A percentile compares a stretch with the other conserved stretches of the same genome.
These are phyloP conservation scores for Thymus mandschuricus DNA, from an alignment of 257 asterid genomes.

Conservation along the genomic window DNA sequence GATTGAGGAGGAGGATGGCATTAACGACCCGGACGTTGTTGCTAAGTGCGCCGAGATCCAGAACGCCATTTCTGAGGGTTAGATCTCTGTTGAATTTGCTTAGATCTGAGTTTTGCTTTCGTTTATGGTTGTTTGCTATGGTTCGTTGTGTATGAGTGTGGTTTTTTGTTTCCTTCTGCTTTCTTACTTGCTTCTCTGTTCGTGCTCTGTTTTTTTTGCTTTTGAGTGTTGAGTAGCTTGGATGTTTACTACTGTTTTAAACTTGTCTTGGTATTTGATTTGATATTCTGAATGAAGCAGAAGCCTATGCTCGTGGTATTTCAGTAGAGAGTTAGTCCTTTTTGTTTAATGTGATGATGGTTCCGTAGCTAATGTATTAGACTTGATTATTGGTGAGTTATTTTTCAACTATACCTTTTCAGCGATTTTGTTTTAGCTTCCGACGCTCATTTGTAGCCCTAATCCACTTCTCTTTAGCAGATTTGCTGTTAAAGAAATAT, in stretches of 20 bases:
- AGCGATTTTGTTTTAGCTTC: constrained; percentile 3
- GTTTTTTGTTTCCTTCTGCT: neutral
- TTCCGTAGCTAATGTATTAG: neutral
- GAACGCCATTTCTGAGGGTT: constrained; percentile 84
- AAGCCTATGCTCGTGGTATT: neutral
- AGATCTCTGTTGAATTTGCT: constrained; percentile 34
- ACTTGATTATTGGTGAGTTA: neutral
- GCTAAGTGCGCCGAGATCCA: constrained; percentile 90
- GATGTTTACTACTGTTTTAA: neutral
- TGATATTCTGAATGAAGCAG: neutral
- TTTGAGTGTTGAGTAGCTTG: constrained; percentile 1
- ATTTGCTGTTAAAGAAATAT: neutral
- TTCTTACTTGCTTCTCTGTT: neutral
- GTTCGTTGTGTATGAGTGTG: constrained; percentile 1
- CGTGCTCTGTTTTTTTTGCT: constrained; percentile 11
- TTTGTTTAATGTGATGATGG: neutral
- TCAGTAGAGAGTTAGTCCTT: neutral
- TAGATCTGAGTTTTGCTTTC: constrained; percentile 39
- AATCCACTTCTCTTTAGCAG: neutral
- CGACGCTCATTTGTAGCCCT: neutral
- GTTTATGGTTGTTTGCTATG: neutral
- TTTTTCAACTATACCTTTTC: neutral
- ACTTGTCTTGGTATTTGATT: neutral
- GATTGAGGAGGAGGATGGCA: constrained; percentile 91
- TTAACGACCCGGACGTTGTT: constrained; percentile 65